Percentiles rank a stretch among this genome's conserved stretches.
These are phyloP conservation scores for Gloeophyllum trabeum DNA, from an alignment of 768 basidiomycete species.

Conservation along the genomic window DNA sequence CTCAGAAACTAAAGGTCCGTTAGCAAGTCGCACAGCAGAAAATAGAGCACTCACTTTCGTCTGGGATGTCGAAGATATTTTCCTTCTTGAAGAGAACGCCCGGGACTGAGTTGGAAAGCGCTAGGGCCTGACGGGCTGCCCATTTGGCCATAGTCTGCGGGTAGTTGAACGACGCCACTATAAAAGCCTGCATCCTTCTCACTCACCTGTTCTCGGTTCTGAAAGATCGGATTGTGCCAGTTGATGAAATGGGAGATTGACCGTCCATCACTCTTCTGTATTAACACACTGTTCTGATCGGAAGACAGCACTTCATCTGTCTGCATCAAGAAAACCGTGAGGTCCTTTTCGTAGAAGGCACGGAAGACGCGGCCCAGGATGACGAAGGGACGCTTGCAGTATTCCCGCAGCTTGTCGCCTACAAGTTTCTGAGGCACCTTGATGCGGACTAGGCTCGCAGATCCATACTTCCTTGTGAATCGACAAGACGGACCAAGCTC, in stretches of 20 bases:
- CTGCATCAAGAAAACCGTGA: slow-evolving; percentile 39
- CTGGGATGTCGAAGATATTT: slow-evolving; percentile 28
- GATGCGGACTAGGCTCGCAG: slow-evolving; percentile 42
- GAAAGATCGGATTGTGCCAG: slow-evolving; percentile 39
- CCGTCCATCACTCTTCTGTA: no score
- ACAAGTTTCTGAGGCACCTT: slow-evolving; percentile 22
- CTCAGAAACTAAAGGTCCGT: no score
- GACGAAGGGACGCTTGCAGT: slow-evolving; percentile 38
- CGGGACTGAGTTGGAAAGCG: slow-evolving; percentile 53
- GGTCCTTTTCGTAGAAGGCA: slow-evolving; percentile 51
- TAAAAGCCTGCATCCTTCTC: no score
- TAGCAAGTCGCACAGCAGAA: no score
- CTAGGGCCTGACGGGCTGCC: slow-evolving; percentile 49
- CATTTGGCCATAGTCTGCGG: slow-evolving; percentile 53
- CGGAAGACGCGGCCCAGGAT: slow-evolving; percentile 44
- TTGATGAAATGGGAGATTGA: slow-evolving; percentile 37
- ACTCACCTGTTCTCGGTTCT: slow-evolving; percentile 40
- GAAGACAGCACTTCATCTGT: slow-evolving; percentile 33
- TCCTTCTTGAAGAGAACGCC: slow-evolving; percentile 28
- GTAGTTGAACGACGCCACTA: not conserved
- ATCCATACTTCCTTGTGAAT: slow-evolving; percentile 52
- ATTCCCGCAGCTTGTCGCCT: slow-evolving; percentile 21
- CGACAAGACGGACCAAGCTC: slow-evolving; percentile 44
- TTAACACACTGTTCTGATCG: not conserved
- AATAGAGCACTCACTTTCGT: slow-evolving; percentile 37